Evolutionary conservation across 495 filamentous ascomycete genomes (phyloP).

Genomic region (Penicillium chermesinum): DNA sequence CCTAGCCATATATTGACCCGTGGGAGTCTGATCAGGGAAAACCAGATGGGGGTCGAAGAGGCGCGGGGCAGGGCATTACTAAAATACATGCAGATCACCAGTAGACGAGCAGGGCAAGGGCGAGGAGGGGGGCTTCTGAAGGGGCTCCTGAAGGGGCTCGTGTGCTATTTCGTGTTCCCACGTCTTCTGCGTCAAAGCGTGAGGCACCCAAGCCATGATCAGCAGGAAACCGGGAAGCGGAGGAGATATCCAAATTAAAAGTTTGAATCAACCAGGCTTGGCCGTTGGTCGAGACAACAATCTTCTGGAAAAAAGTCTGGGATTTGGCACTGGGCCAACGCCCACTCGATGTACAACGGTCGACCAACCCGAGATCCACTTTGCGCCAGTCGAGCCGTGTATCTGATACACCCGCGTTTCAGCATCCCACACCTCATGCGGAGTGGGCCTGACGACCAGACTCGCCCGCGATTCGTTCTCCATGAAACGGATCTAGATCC

Average conservation of each 20-base stretch:
- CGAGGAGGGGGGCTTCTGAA: too few relatives aligned
- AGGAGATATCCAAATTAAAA: neutral
- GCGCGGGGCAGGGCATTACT: neutral
- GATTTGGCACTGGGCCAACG: neutral
- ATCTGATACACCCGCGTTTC: conserved; percentile 14
- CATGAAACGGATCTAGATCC: neutral
- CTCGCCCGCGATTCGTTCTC: neutral
- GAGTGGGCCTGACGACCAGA: neutral
- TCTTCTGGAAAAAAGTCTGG: neutral
- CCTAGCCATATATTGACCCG: neutral
- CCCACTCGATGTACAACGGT: neutral
- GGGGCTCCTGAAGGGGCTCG: neutral
- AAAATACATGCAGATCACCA: neutral
- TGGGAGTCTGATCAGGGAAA: neutral
- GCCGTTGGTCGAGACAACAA: neutral
- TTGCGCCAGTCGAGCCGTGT: conserved; percentile 1
- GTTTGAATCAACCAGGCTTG: neutral
- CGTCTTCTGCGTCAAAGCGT: neutral
- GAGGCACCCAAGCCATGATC: neutral
- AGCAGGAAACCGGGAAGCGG: neutral
- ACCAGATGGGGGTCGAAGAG: neutral
- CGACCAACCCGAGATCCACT: neutral
- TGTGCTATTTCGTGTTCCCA: neutral
- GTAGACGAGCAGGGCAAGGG: neutral
- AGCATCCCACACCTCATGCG: conserved; percentile 1